phyloP scores from a whole-genome alignment of 805 yeast genomes.

The Starmerella riodocensis region DNA sequence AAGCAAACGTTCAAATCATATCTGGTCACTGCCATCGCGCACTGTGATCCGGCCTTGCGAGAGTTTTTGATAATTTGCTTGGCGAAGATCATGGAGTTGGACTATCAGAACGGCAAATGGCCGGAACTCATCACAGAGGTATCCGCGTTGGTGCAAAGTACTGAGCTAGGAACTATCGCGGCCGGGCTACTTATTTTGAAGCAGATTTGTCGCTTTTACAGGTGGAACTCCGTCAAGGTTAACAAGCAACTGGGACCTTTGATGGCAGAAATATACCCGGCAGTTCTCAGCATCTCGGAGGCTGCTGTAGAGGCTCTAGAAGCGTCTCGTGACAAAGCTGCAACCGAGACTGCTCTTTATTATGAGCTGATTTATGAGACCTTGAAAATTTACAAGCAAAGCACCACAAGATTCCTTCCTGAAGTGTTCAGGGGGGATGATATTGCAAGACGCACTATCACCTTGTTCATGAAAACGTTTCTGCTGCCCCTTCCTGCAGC shows the following conservation, averaged over 20 bases:
- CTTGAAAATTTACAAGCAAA: slow-evolving; percentile 65
- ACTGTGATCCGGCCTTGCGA: slow-evolving; percentile 31
- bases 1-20: slow-evolving; percentile 60
- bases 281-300: slow-evolving; percentile 52
- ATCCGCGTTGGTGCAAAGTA: slow-evolving; percentile 33
- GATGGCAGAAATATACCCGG: slow-evolving; percentile 48
- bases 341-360: slow-evolving; percentile 26
- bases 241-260: slow-evolving; percentile 39
- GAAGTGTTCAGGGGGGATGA: slow-evolving; percentile 43
- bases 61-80: slow-evolving; percentile 31
- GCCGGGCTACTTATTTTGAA: slow-evolving; percentile 60
- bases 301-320: slow-evolving; percentile 28
- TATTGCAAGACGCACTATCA: slow-evolving; percentile 52
- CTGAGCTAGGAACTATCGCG: slow-evolving; percentile 34
- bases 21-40: slow-evolving; percentile 48
- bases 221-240: slow-evolving; percentile 53
- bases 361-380: slow-evolving; percentile 58
- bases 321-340: slow-evolving; percentile 22
- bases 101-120: slow-evolving; percentile 41
- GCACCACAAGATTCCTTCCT: slow-evolving; percentile 45
- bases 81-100: slow-evolving; percentile 36
- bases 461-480: slow-evolving; percentile 57
- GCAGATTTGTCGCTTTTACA: slow-evolving; percentile 55
- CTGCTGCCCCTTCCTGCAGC: slow-evolving; percentile 44
- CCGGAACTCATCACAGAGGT: slow-evolving; percentile 38